Conservation (phyloP, 352 stramenopile species). For the Phytophthora sp. region DNA sequence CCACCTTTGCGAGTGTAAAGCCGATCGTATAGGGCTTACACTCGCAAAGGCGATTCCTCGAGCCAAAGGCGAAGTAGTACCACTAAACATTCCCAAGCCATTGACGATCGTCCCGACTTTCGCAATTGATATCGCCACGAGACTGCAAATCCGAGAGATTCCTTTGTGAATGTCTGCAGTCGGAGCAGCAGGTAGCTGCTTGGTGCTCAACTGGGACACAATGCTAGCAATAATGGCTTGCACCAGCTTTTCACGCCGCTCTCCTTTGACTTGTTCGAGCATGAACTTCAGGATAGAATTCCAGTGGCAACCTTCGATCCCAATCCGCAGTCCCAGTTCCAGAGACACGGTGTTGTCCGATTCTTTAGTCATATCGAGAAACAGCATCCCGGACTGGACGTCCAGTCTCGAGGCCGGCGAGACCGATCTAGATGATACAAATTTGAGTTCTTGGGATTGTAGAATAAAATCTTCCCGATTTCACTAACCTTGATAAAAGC, state of each 20-base stretch:
- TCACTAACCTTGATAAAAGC: conserved; percentile 10
- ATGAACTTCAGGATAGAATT: conserved; percentile 10
- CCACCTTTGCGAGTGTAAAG: not conserved
- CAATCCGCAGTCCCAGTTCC: conserved; percentile 10
- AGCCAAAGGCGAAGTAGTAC: not conserved
- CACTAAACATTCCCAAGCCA: not conserved
- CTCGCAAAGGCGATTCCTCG: conserved; percentile 18
- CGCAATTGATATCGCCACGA: not conserved
- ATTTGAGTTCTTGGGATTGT: not conserved
- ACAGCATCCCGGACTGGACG: not conserved
- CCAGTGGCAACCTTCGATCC: conserved; percentile 6
- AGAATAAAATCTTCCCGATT: not conserved
- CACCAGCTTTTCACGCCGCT: conserved; percentile 11
- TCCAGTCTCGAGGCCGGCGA: not conserved
- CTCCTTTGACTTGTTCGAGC: not conserved
- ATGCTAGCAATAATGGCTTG: conserved; percentile 11
- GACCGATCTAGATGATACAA: not conserved
- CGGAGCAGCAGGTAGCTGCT: not conserved
- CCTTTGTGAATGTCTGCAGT: not conserved
- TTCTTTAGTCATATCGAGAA: conserved; percentile 1
- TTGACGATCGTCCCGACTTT: not conserved
- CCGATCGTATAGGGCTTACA: conserved; percentile 5
- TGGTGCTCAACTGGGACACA: not conserved
- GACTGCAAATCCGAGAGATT: not conserved
- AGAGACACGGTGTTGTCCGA: not conserved